Evolutionary conservation across 345 rosid genomes (phyloP).

Genomic region (Brassica napus): DNA sequence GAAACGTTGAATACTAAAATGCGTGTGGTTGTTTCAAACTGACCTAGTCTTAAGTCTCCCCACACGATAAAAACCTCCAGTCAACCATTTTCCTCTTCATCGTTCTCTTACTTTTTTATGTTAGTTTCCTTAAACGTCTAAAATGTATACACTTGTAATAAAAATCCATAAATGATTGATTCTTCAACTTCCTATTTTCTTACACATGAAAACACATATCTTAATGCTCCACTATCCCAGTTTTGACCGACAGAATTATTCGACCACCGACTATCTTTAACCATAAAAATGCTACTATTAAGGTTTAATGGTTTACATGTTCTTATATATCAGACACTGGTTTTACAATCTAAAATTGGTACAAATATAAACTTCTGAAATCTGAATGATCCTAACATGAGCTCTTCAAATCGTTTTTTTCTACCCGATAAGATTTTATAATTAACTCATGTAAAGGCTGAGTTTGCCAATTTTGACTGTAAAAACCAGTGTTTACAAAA

Average conservation of each 20-base stretch:
- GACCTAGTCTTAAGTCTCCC: slow-evolving; percentile 39
- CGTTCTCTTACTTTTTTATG: neutral
- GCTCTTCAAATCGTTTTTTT: neutral
- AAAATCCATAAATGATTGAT: neutral
- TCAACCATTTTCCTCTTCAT: slow-evolving; percentile 29
- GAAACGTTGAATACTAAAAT: slow-evolving; percentile 33
- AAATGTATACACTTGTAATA: neutral
- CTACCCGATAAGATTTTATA: neutral
- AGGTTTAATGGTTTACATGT: neutral
- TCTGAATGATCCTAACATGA: neutral
- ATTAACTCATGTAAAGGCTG: neutral
- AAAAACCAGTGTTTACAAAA: neutral
- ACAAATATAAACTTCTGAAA: neutral
- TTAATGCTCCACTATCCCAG: neutral
- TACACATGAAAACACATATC: neutral
- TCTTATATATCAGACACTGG: neutral
- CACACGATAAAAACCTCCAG: slow-evolving; percentile 4
- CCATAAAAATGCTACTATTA: neutral
- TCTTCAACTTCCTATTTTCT: neutral
- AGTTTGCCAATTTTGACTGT: neutral
- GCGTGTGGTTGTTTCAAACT: slow-evolving; percentile 37
- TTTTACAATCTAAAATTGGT: neutral
- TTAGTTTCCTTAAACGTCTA: neutral
- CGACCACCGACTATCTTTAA: neutral
- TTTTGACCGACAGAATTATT: neutral